These are phyloP conservation scores for Clarireedia monteithiana DNA, from an alignment of 2,329 filamentous ascomycete genomes.

Conservation along the genomic window DNA sequence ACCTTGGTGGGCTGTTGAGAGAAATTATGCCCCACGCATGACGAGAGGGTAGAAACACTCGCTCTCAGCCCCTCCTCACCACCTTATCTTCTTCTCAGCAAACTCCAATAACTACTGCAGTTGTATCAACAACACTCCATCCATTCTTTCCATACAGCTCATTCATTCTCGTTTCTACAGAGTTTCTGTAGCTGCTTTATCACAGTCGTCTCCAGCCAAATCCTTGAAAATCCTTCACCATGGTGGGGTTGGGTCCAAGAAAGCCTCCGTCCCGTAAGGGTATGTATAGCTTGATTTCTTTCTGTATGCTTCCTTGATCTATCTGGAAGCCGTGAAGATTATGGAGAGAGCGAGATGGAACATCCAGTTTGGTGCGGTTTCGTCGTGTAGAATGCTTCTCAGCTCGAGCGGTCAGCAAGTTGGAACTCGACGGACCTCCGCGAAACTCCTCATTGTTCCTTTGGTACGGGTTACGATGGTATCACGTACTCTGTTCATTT, in stretches of 20 bases:
- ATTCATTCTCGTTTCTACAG: neutral
- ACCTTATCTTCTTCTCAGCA: no score
- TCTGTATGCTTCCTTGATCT: neutral
- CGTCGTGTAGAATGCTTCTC: no score
- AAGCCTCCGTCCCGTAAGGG: slow-evolving; percentile 65
- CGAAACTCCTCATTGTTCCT: no score
- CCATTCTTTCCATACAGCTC: no score
- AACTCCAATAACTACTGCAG: no score
- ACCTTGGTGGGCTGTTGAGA: neutral
- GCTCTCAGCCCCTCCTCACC: no score
- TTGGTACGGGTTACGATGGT: no score
- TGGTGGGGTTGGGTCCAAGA: slow-evolving; percentile 59
- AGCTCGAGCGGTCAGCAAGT: no score
- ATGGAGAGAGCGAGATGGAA: no score
- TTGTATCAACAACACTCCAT: no score
- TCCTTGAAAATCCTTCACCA: slow-evolving; percentile 29
- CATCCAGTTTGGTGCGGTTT: neutral
- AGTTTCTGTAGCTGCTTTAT: neutral
- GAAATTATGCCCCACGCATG: neutral
- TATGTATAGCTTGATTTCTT: slow-evolving; percentile 37
- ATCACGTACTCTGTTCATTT: no score
- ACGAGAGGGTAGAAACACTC: neutral
- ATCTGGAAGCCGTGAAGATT: neutral
- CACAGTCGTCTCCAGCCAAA: neutral
- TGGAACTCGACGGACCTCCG: no score